These are phyloP conservation scores for Cladosporium sp. DNA, from an alignment of 2,329 filamentous ascomycete genomes.

Conservation along the genomic window DNA sequence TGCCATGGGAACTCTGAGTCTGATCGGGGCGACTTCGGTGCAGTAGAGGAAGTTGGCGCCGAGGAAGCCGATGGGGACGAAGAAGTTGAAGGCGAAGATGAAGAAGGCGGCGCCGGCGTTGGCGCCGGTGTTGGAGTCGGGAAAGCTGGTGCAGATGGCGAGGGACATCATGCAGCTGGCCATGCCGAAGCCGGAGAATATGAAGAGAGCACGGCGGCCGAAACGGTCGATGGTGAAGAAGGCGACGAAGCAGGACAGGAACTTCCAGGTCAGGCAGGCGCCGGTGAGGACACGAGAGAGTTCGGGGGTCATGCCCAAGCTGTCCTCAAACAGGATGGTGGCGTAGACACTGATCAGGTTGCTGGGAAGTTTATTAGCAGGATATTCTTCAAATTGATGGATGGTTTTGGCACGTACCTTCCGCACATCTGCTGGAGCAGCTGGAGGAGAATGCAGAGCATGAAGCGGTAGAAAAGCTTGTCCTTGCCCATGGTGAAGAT, in stretches of 20 bases:
- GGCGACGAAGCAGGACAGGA: constrained; percentile 47
- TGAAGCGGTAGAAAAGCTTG: constrained; percentile 47
- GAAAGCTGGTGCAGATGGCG: constrained; percentile 48
- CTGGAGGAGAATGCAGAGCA: constrained; percentile 46
- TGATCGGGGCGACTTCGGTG: constrained; percentile 31
- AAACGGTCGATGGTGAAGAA: constrained; percentile 40
- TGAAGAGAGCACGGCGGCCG: constrained; percentile 37
- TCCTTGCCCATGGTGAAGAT: constrained; percentile 48
- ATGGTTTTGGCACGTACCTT: neutral
- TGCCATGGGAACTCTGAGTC: constrained; percentile 26
- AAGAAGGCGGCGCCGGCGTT: constrained; percentile 25
- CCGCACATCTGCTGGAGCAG: constrained; percentile 50
- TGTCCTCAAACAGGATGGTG: constrained; percentile 27
- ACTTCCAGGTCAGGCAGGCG: constrained; percentile 52
- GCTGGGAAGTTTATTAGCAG: constrained; percentile 21
- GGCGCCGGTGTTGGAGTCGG: constrained; percentile 10
- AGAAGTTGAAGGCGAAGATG: constrained; percentile 27
- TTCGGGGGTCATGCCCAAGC: constrained; percentile 35
- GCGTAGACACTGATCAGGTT: constrained; percentile 29
- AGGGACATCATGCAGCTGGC: constrained; percentile 51
- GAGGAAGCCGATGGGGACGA: constrained; percentile 26
- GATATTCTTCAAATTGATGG: neutral
- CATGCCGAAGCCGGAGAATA: constrained; percentile 42
- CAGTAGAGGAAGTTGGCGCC: constrained; percentile 21
- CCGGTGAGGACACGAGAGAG: constrained; percentile 41